Base-by-base conservation (phyloP, 805 yeast species). In the Middelhovenomyces tepae region DNA sequence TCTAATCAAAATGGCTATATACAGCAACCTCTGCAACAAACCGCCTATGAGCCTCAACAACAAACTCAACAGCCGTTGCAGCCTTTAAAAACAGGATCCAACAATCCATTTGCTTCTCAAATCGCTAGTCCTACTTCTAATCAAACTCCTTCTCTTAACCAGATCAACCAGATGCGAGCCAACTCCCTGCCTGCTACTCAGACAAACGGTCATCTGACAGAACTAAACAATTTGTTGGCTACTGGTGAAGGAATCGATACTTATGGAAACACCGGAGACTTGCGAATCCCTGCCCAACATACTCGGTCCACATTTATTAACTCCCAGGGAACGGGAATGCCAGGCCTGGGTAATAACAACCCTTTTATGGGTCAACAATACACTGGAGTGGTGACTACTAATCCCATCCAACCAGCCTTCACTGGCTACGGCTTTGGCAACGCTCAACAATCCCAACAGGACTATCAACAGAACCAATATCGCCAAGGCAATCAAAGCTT, bases 381-480 rank as follows among this genome's bases (percentile, higher is more conserved):
- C 51, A 77, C 84, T 1, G 86, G 86, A 20, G 68, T 78, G 20
- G 76, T 82, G 19, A 65, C 76, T 21, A 65, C 82, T 9, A 67
- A 62, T 29, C 56, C 51, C 17, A 69, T 85, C 39, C 74, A 78
- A 31, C 87, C 94, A 4, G 76, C 91, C 2, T 78, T 81, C 50
- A 87, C 97, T 2, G 97, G 97, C 2, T 86, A 75, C 52, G 97
- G 97, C 1, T 87, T 87, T 58, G 96, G 96, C 31, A 87, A 86
- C 46, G 46, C 49, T 22, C 51, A 51, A 37, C 57, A 56, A 40
- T 56, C 52, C 34, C 46, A 46, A 15, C 32, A 28, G 22, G n/a
- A n/a, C n/a, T n/a, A n/a, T n/a, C n/a, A n/a, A n/a, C n/a, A n/a
- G n/a, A n/a, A n/a, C n/a, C 35, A 40, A 19, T 31, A 31, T 16